Evolutionary conservation across 2,329 filamentous ascomycete genomes (phyloP), one percentile per base, ranked within the genome.

Genomic region (Colletotrichum filicis): DNA sequence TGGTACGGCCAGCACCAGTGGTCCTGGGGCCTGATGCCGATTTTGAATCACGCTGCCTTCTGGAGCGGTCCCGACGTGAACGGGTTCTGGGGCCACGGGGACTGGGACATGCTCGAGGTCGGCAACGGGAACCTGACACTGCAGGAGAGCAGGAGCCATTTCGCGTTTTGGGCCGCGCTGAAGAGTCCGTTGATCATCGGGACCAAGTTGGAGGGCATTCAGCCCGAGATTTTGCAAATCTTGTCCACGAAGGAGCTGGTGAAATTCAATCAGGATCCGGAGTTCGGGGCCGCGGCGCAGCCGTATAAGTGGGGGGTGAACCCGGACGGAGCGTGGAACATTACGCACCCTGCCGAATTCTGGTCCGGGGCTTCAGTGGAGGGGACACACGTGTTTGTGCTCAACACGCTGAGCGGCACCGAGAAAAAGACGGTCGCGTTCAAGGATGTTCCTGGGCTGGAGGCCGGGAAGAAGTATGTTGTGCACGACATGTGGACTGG

Each of bases 161-260:
- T 89, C 75, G 85, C 85, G 4, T 77, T 89, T 5, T 89, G 87
- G 87, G 85, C 85, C 0, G 82, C 82, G 1, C 83, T 89, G 80
- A 88, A 87, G 76, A 83, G 82, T 5, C 87, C 87, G 0, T 75
- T 89, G 24, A 82, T 89, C 30, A 87, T 89, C 60, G 86, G 87
- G 37, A 83, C 84, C 1, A 76, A 80, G 75, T 79, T 87, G 5
- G 77, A 82, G 28, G 72, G 76, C 0, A 80, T 88, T 9, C 77
- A 76, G 1, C 73, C 78, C 11, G 76, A 79, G 1, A 81, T 83
- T 55, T 75, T 87, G 6, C 76, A 79, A 0, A 83, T 88, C 12
- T 77, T 89, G 1, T 80, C 81, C 19, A 89, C 88, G 71, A 75
- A 76, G 72, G 75, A 82, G 56, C 74, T 84, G 12, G 75, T 84